Base-by-base conservation (phyloP, 1,284 basidiomycete genomes). In the Phylloboletellus chloephorus region DNA sequence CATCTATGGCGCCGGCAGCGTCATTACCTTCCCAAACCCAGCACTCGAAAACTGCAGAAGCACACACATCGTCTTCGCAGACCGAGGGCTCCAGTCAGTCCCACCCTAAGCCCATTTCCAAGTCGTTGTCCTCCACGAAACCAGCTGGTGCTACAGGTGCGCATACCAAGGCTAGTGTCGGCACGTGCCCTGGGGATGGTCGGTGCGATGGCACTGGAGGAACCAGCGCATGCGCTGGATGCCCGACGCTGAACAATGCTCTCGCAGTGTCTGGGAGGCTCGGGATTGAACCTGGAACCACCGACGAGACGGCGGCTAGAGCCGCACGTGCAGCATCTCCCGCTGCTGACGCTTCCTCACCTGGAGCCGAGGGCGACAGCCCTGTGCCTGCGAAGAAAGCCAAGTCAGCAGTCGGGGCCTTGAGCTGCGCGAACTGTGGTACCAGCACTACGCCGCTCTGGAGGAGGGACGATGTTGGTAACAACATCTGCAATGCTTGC, bases 141-240 rank as follows among this genome's bases (percentile, higher is more conserved):
- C 44, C 53, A 30, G 48, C 49, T 48, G 52, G 55, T 21, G 53
- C 59, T 35, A 52, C 52, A 52, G 58, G 58, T 53, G 50, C 56
- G 43, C 56, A 64, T 24, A 44, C 56, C 37, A 61, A 57, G 39
- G 52, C 41, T 64, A 63, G 48, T 45, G 71, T 72, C 36, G 88
- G 92, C 36, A 91, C 91, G 13, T 97, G 93, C 64, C 93, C 93
- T 5, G 93, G 93, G 44, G 93, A 94, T 66, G 93, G 93, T 26
- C 79, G 88, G 52, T 97, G 93, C 67, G 90, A 97, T 67, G 93
- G 93, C 49, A 91, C 88, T 21, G 93, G 93, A 54, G 93, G 93
- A 46, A 82, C 89, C 52, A 80, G 79, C 46, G 85, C 88, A 49
- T 97, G 93, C 63, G 79, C 85, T 51, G 93, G 93, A 31, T 96